Evolutionary conservation across 257 asterid genomes (phyloP).

Genomic region (Scutellaria baicalensis): DNA sequence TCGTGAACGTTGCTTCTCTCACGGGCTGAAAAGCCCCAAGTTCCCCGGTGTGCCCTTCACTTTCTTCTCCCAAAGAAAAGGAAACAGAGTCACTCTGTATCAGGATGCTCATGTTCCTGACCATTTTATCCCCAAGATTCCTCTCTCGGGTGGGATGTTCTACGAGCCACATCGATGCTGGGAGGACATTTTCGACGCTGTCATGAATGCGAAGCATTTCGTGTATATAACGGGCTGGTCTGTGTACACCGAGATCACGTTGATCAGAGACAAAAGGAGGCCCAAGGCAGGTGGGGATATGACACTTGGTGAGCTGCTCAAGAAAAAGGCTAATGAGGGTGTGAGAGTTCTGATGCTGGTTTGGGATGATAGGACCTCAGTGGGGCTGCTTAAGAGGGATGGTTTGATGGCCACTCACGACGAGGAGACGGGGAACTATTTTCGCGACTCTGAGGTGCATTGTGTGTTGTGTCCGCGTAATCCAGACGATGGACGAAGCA

Average conservation of each 20-base stretch:
- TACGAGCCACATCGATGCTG: constrained; percentile 66
- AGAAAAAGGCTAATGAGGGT: constrained; percentile 61
- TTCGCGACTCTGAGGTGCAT: constrained; percentile 35
- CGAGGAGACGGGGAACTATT: constrained; percentile 43
- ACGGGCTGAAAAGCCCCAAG: constrained; percentile 32
- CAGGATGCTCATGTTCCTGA: constrained; percentile 69
- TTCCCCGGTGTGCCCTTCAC: constrained; percentile 63
- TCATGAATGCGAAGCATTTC: constrained; percentile 43
- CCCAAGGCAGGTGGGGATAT: constrained; percentile 53
- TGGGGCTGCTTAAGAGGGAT: constrained; percentile 35
- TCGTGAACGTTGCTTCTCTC: constrained; percentile 33
- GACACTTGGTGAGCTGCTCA: constrained; percentile 53
- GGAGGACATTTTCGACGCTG: constrained; percentile 63
- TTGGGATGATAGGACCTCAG: constrained; percentile 80
- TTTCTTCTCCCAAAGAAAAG: constrained; percentile 44
- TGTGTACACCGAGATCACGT: constrained; percentile 46
- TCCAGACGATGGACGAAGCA: constrained; percentile 62
- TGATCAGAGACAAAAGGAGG: constrained; percentile 43
- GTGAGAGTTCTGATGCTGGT: constrained; percentile 61
- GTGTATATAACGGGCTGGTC: constrained; percentile 76
- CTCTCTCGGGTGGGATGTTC: constrained; percentile 45
- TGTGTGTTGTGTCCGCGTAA: constrained; percentile 67
- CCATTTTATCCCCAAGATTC: constrained; percentile 47
- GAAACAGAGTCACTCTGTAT: constrained; percentile 51
- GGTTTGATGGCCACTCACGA: constrained; percentile 74